Base-by-base conservation (phyloP, 768 basidiomycete genomes). In the Tulasnella sp. region DNA sequence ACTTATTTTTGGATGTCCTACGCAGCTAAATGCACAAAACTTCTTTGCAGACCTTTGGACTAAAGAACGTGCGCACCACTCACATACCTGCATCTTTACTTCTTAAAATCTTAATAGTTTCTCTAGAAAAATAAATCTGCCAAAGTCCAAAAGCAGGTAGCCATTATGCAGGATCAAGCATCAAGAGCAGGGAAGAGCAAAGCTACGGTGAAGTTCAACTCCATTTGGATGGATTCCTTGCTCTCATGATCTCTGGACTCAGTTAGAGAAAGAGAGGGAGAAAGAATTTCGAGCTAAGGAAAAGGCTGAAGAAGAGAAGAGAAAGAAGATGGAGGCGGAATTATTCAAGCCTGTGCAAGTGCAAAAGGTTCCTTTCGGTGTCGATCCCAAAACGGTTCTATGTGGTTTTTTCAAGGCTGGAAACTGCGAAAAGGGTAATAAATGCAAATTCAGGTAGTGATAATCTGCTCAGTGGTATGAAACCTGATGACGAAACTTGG, bases 371-470 rank as follows among this genome's bases (percentile, higher is more conserved):
- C 88, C 93, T 0, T 89, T 93, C 53, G 93, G 93, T 20, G 89
- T 91, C 40, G 69, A 98, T 66, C 93, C 92, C 24, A 96, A 95
- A 74, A 90, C 87, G 12, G 70, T 98, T 29, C 71, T 98, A 29
- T 98, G 95, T 64, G 81, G 74, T 24, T 96, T 81, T 71, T 91
- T 73, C 74, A 96, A 96, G 68, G 82, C 85, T 10, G 92, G 93
- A 3, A 73, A 68, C 44, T 99, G 93, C 62, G 90, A 93, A 22
- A 98, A 96, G 72, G 93, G 89, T 22, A 78, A 59, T 64, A 89
- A 88, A 43, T 98, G 95, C 70, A 96, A 93, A 72, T 98, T 95
- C 69, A 92, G 37, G 48, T 50, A 13, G 27, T n/a, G n/a, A n/a
- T n/a, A n/a, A n/a, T n/a, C n/a, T n/a, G n/a, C n/a, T n/a, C n/a